Conservation (phyloP, 177 flowering plant species). For the Vitis hybrid region DNA sequence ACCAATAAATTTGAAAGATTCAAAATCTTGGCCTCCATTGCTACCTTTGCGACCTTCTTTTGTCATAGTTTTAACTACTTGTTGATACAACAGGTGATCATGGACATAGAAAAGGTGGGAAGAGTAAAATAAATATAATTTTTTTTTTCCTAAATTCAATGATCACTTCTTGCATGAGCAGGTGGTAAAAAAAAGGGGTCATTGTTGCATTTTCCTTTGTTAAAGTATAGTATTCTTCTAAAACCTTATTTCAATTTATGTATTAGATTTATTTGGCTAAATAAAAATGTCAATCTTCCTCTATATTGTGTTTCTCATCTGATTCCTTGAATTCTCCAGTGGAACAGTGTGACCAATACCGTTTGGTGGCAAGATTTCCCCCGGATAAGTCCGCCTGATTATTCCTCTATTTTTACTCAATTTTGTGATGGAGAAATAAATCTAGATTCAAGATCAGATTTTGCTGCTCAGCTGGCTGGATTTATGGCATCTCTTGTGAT, state of each 20-base stretch:
- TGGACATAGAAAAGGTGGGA: too few species aligned
- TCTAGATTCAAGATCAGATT: conserved; percentile 58
- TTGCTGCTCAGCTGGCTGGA: conserved; percentile 87
- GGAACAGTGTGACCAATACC: conserved; percentile 84
- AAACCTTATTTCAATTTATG: background rate
- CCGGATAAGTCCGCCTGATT: conserved; percentile 46
- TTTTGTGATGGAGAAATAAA: conserved; percentile 18
- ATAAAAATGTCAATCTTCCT: background rate
- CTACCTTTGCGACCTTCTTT: too few species aligned
- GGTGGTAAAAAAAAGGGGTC: too few species aligned
- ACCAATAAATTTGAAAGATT: too few species aligned
- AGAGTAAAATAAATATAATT: too few species aligned
- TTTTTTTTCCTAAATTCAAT: too few species aligned
- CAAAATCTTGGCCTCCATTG: too few species aligned
- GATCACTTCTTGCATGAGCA: too few species aligned
- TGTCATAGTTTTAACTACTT: too few species aligned
- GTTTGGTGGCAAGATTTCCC: conserved; percentile 99
- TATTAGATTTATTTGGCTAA: background rate
- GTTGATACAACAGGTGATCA: too few species aligned
- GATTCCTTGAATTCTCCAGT: conserved; percentile 45
- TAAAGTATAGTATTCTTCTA: background rate
- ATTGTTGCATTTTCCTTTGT: background rate
- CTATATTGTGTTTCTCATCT: conserved; percentile 11
- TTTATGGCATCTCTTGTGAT: conserved; percentile 72
- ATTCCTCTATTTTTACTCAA: conserved; percentile 53